Conservation (phyloP, 1,139 yeast genomes). For the Nakaseomyces sp. region DNA sequence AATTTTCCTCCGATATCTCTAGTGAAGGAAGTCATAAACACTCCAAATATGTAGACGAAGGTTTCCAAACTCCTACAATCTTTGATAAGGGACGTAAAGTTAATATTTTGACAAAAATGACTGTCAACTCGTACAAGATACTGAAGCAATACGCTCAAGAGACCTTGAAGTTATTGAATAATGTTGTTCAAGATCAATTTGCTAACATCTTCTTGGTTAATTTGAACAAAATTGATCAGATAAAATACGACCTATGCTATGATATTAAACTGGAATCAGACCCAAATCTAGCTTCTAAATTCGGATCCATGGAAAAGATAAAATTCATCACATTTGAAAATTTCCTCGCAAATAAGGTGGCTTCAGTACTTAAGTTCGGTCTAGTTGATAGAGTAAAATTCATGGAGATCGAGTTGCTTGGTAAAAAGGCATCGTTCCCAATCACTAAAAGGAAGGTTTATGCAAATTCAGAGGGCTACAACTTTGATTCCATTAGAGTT, state of each 20-base stretch:
- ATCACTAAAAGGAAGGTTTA: conserved; percentile 46
- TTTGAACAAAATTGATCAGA: conserved; percentile 41
- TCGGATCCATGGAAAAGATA: conserved; percentile 67
- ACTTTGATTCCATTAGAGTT: conserved; percentile 36
- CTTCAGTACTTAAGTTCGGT: conserved; percentile 52
- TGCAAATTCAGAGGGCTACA: conserved; percentile 18
- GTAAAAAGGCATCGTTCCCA: conserved; percentile 31
- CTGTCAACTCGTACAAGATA: conserved; percentile 53
- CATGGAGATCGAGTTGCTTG: conserved; percentile 30
- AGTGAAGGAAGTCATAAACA: conserved; percentile 37
- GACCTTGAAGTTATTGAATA: conserved; percentile 61
- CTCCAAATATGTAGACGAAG: conserved; percentile 46
- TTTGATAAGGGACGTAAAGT: conserved; percentile 68
- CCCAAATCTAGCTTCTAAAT: conserved; percentile 29
- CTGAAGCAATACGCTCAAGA: conserved; percentile 60
- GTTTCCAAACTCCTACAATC: conserved; percentile 64
- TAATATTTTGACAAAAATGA: conserved; percentile 77
- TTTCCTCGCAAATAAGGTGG: conserved; percentile 51
- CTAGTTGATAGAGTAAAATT: conserved; percentile 55
- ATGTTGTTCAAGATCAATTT: conserved; percentile 76
- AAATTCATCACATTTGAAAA: conserved; percentile 64
- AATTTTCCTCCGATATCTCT: conserved; percentile 45
- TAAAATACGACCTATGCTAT: conserved; percentile 60
- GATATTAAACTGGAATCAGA: conserved; percentile 38
- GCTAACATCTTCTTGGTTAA: conserved; percentile 71